Evolutionary conservation across 495 filamentous ascomycete genomes (phyloP).

Genomic region (Penicillium odoratum): DNA sequence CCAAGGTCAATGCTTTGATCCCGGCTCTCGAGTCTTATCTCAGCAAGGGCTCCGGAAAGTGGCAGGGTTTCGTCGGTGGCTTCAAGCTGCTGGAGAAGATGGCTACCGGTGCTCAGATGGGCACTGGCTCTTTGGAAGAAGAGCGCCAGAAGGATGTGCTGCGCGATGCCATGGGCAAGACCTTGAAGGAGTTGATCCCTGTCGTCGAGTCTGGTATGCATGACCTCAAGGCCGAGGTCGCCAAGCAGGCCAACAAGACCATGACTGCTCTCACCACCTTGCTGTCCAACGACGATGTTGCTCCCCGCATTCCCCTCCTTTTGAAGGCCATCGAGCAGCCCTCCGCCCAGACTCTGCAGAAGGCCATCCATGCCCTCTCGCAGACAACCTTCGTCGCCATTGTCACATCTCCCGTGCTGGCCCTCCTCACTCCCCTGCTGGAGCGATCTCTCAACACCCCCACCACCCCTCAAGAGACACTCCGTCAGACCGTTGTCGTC

Average conservation of each 20-base stretch:
- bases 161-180: constrained; percentile 87
- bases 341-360: constrained; percentile 81
- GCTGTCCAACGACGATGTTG: constrained; percentile 95
- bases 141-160: constrained; percentile 83
- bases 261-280: constrained; percentile 90
- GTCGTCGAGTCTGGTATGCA: constrained; percentile 93
- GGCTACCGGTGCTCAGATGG: constrained; percentile 89
- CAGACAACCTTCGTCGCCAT: constrained; percentile 98
- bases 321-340: constrained; percentile 96
- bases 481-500: constrained; percentile 95
- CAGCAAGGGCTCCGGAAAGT: constrained; percentile 79
- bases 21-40: constrained; percentile 73
- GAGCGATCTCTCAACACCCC: constrained; percentile 91
- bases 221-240: constrained; percentile 88
- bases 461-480: constrained; percentile 86
- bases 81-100: constrained; percentile 80
- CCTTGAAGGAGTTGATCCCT: constrained; percentile 86
- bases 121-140: constrained; percentile 73
- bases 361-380: constrained; percentile 94
- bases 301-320: constrained; percentile 86
- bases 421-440: constrained; percentile 93
- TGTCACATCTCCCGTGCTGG: constrained; percentile 96
- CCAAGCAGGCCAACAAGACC: constrained; percentile 83
- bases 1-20: constrained; percentile 74
- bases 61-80: constrained; percentile 91